Percentiles rank a stretch among this genome's conserved stretches.
phyloP scores from a whole-genome alignment of 225 moss, liverwort and hornwort genomes.

The Marchantia paleacea region DNA sequence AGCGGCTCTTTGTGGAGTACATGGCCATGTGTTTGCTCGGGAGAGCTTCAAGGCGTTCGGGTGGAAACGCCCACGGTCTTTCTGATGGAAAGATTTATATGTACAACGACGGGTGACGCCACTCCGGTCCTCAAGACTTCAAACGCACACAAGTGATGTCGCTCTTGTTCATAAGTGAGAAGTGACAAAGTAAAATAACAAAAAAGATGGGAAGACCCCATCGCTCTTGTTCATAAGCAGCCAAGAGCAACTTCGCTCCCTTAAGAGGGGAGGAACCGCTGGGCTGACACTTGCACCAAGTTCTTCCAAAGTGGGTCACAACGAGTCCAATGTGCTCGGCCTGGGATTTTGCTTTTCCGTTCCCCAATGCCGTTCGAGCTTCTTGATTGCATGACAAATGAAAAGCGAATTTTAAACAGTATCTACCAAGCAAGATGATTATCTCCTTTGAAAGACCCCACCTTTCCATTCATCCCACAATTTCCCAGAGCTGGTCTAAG shows the following conservation, averaged over 20 bases:
- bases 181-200: too few species aligned
- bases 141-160: neutral
- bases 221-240: neutral
- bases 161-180: too few species aligned
- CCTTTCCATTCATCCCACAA: too few species aligned
- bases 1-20: neutral
- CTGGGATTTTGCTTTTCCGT: too few species aligned
- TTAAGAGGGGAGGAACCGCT: neutral
- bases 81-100: neutral
- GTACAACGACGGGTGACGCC: neutral
- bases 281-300: neutral
- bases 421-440: too few species aligned
- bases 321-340: too few species aligned
- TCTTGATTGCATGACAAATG: too few species aligned
- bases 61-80: neutral
- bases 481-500: too few species aligned
- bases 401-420: too few species aligned
- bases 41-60: neutral
- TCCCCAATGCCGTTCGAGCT: too few species aligned
- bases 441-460: too few species aligned
- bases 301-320: neutral
- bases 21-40: slow-evolving; percentile 1
- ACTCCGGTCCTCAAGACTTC: neutral
- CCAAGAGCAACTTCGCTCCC: neutral
- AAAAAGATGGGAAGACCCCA: too few species aligned